Evolutionary conservation across 345 rosid species (phyloP).

Genomic region (Populus euphratica): DNA sequence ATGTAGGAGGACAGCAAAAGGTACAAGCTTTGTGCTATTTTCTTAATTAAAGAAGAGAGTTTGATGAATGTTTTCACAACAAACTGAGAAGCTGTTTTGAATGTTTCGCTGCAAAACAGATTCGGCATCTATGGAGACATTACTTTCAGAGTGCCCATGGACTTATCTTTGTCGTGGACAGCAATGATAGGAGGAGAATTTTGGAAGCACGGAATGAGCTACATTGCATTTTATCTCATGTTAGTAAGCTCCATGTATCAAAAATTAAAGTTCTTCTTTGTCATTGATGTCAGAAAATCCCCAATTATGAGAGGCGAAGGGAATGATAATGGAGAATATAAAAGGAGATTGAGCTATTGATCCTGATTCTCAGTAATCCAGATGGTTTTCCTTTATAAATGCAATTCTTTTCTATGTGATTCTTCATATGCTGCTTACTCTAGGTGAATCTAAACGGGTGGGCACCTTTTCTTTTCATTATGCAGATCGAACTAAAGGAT

Average conservation of each 20-base stretch:
- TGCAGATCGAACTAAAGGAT: constrained; percentile 53
- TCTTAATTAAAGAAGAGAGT: neutral
- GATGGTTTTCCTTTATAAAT: neutral
- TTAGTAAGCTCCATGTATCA: constrained; percentile 19
- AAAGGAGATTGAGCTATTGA: neutral
- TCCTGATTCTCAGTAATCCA: neutral
- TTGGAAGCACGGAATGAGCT: constrained; percentile 73
- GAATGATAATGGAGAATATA: neutral
- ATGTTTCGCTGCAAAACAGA: constrained; percentile 33
- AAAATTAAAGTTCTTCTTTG: neutral
- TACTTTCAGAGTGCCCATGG: constrained; percentile 59
- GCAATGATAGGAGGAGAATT: constrained; percentile 51
- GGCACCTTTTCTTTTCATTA: neutral
- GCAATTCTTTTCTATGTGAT: neutral
- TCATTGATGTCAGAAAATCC: neutral
- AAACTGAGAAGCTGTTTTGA: neutral
- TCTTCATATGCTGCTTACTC: neutral
- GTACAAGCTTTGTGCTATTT: constrained; percentile 19
- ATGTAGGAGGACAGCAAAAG: constrained; percentile 67
- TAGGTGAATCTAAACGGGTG: neutral
- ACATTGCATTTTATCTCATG: constrained; percentile 56
- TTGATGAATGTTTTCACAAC: neutral
- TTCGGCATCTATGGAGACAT: constrained; percentile 74
- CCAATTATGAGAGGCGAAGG: neutral
- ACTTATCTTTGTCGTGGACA: constrained; percentile 70